Base-by-base conservation (phyloP, 1,139 yeast genomes). In the Nakaseomyces uthaithaninus region DNA sequence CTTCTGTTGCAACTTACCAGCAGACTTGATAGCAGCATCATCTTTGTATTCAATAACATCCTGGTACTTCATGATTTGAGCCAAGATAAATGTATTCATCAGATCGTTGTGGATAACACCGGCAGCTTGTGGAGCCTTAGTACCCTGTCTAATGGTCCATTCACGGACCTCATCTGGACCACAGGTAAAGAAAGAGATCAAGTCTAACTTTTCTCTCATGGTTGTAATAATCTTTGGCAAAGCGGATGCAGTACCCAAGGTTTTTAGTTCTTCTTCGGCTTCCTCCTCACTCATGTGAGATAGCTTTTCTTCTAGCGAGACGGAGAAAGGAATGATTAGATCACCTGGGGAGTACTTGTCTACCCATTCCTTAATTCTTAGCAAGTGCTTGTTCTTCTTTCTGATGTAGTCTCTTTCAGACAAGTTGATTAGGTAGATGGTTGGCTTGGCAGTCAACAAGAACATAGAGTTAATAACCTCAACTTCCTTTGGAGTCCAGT, bases 291-390 rank as follows among this genome's bases (percentile, higher is more conserved):
- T 68, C 91, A 91, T 78, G 53, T 73, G 79, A 37, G 97, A 84
- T 57, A 91, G 75, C 66, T 84, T 85, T 68, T 89, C 96, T 74
- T 91, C 99, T 53, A 86, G 74, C 48, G 81, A 81, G 43, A 91
- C 96, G 40, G 94, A 82, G 64, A 91, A 75, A 62, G 99, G 99
- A 53, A 91, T 86, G 60, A 91, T 84, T 50, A 81, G 64, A 66
- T 91, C 99, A 58, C 97, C 97, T 50, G 96, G 93, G 41, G 96
- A 89, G 72, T 77, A 72, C 55, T 71, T 69, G 68, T 93, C 97
- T 59, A 93, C 84, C 99, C 99, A 91, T 72, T 89, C 89, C 72
- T 91, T 91, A 66, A 91, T 89, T 63, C 74, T 79, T 48, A 82
- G 68, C 65, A 91, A 73, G 66, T 86, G 83, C 80, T 91, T 91